A percentile compares a stretch with the other conserved stretches of the same genome.
Conservation (phyloP, 441 rosid species). For the Adansonia grandidieri region DNA sequence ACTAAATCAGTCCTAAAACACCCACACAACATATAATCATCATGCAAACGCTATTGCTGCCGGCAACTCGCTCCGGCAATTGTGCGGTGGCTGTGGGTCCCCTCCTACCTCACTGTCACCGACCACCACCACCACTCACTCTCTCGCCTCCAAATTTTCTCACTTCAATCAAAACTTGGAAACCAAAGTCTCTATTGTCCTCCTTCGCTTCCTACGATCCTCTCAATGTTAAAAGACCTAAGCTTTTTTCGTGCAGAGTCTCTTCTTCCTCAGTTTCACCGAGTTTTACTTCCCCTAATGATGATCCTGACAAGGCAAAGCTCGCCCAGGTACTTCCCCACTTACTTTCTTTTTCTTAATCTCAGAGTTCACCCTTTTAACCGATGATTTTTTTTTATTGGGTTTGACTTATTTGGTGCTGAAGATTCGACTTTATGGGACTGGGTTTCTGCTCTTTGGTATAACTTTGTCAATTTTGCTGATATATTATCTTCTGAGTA, state of each 20-base stretch:
- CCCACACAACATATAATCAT: slow-evolving; percentile 12
- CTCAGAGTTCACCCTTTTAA: background rate
- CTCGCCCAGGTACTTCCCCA: slow-evolving; percentile 70
- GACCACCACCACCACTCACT: slow-evolving; percentile 27
- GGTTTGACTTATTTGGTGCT: background rate
- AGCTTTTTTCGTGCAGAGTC: slow-evolving; percentile 30
- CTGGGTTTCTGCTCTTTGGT: slow-evolving; percentile 10
- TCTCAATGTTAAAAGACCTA: slow-evolving; percentile 43
- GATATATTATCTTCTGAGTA: background rate
- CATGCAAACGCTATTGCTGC: slow-evolving; percentile 67
- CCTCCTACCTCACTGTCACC: slow-evolving; percentile 21
- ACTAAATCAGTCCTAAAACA: too few species aligned
- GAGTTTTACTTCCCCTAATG: slow-evolving; percentile 43
- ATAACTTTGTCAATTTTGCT: background rate
- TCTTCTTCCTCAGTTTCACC: slow-evolving; percentile 52
- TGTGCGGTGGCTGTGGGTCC: slow-evolving; percentile 36
- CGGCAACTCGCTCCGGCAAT: slow-evolving; percentile 55
- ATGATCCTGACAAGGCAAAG: slow-evolving; percentile 69
- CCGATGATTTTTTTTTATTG: background rate
- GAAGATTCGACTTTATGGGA: background rate
- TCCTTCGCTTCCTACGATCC: slow-evolving; percentile 29
- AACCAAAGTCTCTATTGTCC: slow-evolving; percentile 30
- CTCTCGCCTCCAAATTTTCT: slow-evolving; percentile 30
- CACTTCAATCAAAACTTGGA: slow-evolving; percentile 29
- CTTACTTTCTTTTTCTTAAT: background rate